Conservation (phyloP, 805 yeast species). For the Kodamaea kakaduensis region DNA sequence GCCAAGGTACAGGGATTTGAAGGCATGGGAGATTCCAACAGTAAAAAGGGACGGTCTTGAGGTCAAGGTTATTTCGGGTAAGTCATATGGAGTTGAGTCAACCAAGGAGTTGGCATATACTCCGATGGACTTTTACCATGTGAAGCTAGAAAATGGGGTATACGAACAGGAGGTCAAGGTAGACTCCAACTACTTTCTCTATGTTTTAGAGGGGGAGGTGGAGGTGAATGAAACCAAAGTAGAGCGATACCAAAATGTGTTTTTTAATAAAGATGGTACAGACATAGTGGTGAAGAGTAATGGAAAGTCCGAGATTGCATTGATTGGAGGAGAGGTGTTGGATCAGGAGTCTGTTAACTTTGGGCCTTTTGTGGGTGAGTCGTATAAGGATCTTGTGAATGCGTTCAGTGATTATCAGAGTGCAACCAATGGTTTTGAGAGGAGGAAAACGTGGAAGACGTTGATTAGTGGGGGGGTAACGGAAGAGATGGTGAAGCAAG, state of each 20-base stretch:
- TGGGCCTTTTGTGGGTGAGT: constrained; percentile 89
- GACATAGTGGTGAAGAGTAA: constrained; percentile 38
- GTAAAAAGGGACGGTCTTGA: constrained; percentile 58
- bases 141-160: constrained; percentile 54
- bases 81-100: constrained; percentile 68
- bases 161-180: constrained; percentile 57
- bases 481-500: constrained; percentile 38
- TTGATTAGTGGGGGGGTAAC: constrained; percentile 43
- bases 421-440: constrained; percentile 67
- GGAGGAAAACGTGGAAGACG: constrained; percentile 56
- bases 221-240: constrained; percentile 40
- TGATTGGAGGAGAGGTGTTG: constrained; percentile 73
- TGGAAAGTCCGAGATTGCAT: constrained; percentile 51
- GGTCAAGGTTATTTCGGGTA: constrained; percentile 75
- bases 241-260: constrained; percentile 49
- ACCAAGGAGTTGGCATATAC: constrained; percentile 75
- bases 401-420: constrained; percentile 72
- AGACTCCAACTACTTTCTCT: constrained; percentile 65
- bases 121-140: constrained; percentile 72
- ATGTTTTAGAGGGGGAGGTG: constrained; percentile 57
- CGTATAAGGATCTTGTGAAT: constrained; percentile 58
- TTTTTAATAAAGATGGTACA: constrained; percentile 70
- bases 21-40: constrained; percentile 65
- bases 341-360: constrained; percentile 79
- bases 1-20: constrained; percentile 78